Base-by-base conservation (phyloP, 2,329 filamentous ascomycete genomes). In the Fusarium sp. region DNA sequence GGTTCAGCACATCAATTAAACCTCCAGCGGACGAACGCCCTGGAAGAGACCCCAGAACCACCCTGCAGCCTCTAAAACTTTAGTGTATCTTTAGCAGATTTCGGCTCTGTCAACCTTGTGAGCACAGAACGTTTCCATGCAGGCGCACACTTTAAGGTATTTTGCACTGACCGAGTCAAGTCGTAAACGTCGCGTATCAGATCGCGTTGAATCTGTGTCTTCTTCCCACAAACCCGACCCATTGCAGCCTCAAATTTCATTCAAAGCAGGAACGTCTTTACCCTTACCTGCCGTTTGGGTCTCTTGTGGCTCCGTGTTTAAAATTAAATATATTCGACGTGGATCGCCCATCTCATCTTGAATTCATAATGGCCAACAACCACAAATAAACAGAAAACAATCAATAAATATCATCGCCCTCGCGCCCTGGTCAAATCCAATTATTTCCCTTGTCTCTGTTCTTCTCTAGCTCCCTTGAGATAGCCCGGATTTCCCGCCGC, bases 401-500 rank as follows among this genome's bases (percentile, higher is more conserved):
- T 65, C 46, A 57, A 67, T 25, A 56, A 52, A 47, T 52, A 53
- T 65, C 46, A 56, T 70, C 58, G 58, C 53, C 41, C 27, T 54
- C 38, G 8, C 59, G 41, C 51, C 49, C 34, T 48, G 41, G 40
- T 25, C 48, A 56, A 70, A 68, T 6, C 49, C 58, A 54, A 71
- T 68, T 61, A 58, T 70, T 60, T 64, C 48, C 51, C 62, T 66
- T 48, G 51, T 57, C 40, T 54, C 43, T 57, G 15, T 34, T 20
- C 44, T 24, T 38, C 43, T 49, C 44, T 71, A 71, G 68, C 68
- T 71, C 57, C 68, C 69, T 71, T 60, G 54, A 38, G 10, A 57
- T 63, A 44, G 68, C 51, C 67, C 68, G 58, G 65, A 49, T 69
- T 69, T 69, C 64, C 69, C 69, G 69, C 69, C 49, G 69, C 65